These are phyloP conservation scores for Marasmius tenuissimus DNA, from an alignment of 1,284 basidiomycete genomes.

Conservation along the genomic window DNA sequence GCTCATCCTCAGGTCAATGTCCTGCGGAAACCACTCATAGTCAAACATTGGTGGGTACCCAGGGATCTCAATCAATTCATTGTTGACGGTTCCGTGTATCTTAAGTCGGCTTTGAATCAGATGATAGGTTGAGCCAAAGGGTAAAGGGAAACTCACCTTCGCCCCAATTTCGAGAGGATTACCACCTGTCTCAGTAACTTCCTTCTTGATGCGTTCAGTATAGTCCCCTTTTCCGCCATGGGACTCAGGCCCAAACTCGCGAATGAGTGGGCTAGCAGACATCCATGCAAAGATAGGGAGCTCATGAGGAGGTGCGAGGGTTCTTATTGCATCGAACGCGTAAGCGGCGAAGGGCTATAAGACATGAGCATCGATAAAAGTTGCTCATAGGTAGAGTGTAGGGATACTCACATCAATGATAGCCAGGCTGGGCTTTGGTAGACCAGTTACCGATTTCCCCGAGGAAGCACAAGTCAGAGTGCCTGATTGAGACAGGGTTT, in stretches of 20 bases:
- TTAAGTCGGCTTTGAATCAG: not conserved
- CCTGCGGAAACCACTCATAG: slow-evolving; percentile 22
- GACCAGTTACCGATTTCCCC: not conserved
- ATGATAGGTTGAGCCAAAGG: too few relatives aligned
- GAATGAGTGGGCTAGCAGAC: slow-evolving; percentile 2
- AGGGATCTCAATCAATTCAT: slow-evolving; percentile 10
- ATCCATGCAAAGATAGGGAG: slow-evolving; percentile 4
- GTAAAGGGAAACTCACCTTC: not conserved
- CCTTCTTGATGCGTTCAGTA: not conserved
- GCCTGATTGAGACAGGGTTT: not conserved
- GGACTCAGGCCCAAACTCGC: not conserved
- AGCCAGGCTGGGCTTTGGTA: slow-evolving; percentile 3
- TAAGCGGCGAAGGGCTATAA: slow-evolving; percentile 5
- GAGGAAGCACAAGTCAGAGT: slow-evolving; percentile 1
- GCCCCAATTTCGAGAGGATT: not conserved
- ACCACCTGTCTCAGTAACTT: not conserved
- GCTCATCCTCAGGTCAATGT: slow-evolving; percentile 3
- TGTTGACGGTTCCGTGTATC: not conserved
- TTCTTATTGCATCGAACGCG: slow-evolving; percentile 3
- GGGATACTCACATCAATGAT: slow-evolving; percentile 5
- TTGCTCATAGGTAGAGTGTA: not conserved
- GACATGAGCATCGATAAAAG: not conserved
- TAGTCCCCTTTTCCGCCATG: slow-evolving; percentile 1
- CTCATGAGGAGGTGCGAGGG: not conserved
- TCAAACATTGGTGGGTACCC: slow-evolving; percentile 22